phyloP scores from a whole-genome alignment of 768 basidiomycete species.

The Boletus fagicola region DNA sequence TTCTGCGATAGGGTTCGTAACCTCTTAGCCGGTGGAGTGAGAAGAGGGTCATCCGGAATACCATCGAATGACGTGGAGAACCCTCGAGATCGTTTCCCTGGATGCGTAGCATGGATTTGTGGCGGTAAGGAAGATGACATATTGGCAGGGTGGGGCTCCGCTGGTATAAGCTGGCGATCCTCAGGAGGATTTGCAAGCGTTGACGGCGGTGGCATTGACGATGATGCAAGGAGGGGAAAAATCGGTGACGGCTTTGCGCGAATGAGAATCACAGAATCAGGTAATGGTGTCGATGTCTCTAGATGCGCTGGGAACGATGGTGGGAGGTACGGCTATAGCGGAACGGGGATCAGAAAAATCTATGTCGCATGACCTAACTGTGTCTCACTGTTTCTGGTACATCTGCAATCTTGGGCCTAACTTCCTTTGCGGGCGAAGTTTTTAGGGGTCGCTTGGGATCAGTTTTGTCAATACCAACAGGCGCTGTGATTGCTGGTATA shows the following conservation, averaged over 20 bases:
- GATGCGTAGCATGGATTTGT: conserved; percentile 13
- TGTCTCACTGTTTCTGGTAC: conserved; percentile 39
- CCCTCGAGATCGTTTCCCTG: conserved; percentile 31
- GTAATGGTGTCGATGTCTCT: conserved; percentile 51
- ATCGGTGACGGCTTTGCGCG: conserved; percentile 48
- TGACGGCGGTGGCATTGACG: conserved; percentile 29
- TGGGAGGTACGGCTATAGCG: conserved; percentile 44
- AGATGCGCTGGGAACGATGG: conserved; percentile 56
- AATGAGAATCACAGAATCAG: conserved; percentile 16
- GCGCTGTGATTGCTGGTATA: neutral
- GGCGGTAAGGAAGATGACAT: conserved; percentile 16
- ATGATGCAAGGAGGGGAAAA: conserved; percentile 22
- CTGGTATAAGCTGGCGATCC: conserved; percentile 10
- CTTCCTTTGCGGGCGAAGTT: conserved; percentile 3
- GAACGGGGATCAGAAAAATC: conserved; percentile 14
- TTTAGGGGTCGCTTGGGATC: conserved; percentile 3
- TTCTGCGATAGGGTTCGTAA: conserved; percentile 14
- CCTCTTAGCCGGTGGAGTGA: conserved; percentile 28
- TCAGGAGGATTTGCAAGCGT: conserved; percentile 19
- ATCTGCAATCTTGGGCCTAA: conserved; percentile 32
- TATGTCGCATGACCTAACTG: conserved; percentile 2
- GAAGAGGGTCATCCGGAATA: conserved; percentile 4
- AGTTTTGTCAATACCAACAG: conserved; percentile 1
- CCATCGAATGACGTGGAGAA: conserved; percentile 32
- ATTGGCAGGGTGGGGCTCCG: conserved; percentile 10